Evolutionary conservation across 1,139 yeast species (phyloP).

Genomic region (Nakaseomyces nivariensis): DNA sequence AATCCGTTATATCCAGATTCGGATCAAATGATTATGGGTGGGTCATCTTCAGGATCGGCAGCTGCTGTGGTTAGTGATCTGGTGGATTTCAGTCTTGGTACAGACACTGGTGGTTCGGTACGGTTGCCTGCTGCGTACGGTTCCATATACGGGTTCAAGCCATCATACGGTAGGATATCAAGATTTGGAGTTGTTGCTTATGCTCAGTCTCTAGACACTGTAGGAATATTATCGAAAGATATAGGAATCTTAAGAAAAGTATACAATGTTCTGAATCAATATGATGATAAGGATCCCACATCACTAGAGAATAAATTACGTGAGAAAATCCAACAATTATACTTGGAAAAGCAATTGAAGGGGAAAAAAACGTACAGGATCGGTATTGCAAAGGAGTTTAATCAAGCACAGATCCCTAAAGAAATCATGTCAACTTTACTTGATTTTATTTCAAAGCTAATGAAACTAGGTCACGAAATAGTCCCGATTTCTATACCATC

Average conservation of each 20-base stretch:
- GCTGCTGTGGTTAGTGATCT: conserved; percentile 71
- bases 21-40: conserved; percentile 51
- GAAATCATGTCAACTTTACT: conserved; percentile 42
- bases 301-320: conserved; percentile 39
- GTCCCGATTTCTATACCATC: conserved; percentile 61
- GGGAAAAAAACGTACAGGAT: conserved; percentile 32
- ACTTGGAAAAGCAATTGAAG: conserved; percentile 9
- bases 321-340: conserved; percentile 16
- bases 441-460: conserved; percentile 35
- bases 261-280: conserved; percentile 44
- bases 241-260: conserved; percentile 39
- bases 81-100: conserved; percentile 71
- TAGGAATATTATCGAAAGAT: conserved; percentile 62
- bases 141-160: conserved; percentile 79
- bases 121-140: conserved; percentile 86
- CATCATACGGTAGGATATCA: conserved; percentile 83
- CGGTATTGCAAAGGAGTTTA: conserved; percentile 66
- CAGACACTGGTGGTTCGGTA: conserved; percentile 97
- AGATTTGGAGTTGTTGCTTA: conserved; percentile 88
- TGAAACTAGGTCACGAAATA: conserved; percentile 45
- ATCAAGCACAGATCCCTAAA: conserved; percentile 44
- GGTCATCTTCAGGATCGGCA: conserved; percentile 94
- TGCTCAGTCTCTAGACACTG: conserved; percentile 92
- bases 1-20: conserved; percentile 48
- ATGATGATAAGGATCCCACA: conserved; percentile 78